Percentiles rank a stretch among this genome's conserved stretches.
These are phyloP conservation scores for Phytopythium sindhum DNA, from an alignment of 352 stramenopile species.

Conservation along the genomic window DNA sequence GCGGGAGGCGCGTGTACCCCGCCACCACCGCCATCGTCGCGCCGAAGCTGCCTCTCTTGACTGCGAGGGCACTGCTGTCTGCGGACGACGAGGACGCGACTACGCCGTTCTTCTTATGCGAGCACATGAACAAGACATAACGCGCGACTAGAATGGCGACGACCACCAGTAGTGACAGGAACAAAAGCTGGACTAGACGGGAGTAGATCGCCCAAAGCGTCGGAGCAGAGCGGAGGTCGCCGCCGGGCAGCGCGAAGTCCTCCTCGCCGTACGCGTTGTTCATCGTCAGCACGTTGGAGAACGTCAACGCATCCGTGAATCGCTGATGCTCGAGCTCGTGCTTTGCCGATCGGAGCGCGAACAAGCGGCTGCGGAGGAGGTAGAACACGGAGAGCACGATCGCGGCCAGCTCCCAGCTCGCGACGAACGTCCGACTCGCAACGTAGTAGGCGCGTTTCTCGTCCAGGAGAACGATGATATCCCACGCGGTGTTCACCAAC, in stretches of 20 bases:
- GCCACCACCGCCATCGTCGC: slow-evolving; percentile 10
- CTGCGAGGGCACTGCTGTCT: background rate
- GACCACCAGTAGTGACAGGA: slow-evolving; percentile 17
- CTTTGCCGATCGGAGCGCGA: slow-evolving; percentile 23
- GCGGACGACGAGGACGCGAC: background rate
- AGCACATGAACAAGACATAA: slow-evolving; percentile 10
- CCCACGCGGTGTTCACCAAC: slow-evolving; percentile 25
- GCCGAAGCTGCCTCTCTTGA: background rate
- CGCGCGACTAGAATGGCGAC: slow-evolving; percentile 12
- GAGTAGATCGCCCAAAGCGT: slow-evolving; percentile 39
- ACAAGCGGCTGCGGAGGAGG: slow-evolving; percentile 16
- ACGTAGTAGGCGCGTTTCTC: slow-evolving; percentile 34
- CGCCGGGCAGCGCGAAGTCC: slow-evolving; percentile 10
- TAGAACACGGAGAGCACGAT: slow-evolving; percentile 11
- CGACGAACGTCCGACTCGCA: slow-evolving; percentile 28
- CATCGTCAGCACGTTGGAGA: slow-evolving; percentile 19
- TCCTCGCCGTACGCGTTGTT: slow-evolving; percentile 37
- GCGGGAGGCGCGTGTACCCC: slow-evolving; percentile 37
- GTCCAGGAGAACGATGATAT: slow-evolving; percentile 23
- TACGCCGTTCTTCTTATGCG: background rate
- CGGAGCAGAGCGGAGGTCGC: background rate
- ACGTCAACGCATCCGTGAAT: slow-evolving; percentile 22
- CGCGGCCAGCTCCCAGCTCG: slow-evolving; percentile 32
- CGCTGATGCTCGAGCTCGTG: slow-evolving; percentile 31
- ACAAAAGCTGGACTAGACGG: slow-evolving; percentile 20